phyloP scores from a whole-genome alignment of 78 protist genomes.

The Cavenderia fasciculata region DNA sequence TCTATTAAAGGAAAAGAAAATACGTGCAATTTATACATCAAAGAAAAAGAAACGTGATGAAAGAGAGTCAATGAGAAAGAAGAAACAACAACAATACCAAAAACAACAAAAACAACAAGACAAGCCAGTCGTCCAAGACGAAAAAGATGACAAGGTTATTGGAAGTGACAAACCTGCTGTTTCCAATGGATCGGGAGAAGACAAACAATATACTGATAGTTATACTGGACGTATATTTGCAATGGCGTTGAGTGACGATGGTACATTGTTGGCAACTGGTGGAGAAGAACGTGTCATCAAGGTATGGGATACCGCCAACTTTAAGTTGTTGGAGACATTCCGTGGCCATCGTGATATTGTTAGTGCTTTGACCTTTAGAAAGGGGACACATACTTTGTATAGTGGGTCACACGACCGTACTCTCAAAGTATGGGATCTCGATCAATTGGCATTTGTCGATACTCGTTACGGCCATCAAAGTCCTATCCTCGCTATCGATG shows the following conservation, averaged over 20 bases:
- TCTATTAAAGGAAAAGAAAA: conserved; percentile 15
- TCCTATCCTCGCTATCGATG: conserved; percentile 78
- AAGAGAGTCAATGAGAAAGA: neutral
- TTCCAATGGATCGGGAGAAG: too few relatives aligned
- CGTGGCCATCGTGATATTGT: conserved; percentile 76
- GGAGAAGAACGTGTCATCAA: conserved; percentile 74
- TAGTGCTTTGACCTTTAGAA: conserved; percentile 80
- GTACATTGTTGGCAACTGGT: conserved; percentile 83
- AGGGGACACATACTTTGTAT: conserved; percentile 81
- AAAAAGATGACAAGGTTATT: neutral
- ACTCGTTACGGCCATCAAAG: conserved; percentile 89
- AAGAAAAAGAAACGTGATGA: too few relatives aligned
- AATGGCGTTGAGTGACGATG: conserved; percentile 84
- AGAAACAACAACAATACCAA: neutral
- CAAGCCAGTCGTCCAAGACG: neutral
- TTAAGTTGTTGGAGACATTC: conserved; percentile 34
- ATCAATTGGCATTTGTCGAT: conserved; percentile 88
- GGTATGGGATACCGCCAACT: conserved; percentile 69
- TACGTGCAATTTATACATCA: conserved; percentile 33
- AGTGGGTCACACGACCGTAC: conserved; percentile 87
- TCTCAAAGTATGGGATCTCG: conserved; percentile 87
- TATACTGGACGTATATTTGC: conserved; percentile 64
- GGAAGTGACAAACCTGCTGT: too few relatives aligned
- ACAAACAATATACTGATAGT: neutral
- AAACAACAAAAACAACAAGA: neutral